Evolutionary conservation across 2,329 filamentous ascomycete genomes (phyloP).

Genomic region (Clonostachys rhizophaga): DNA sequence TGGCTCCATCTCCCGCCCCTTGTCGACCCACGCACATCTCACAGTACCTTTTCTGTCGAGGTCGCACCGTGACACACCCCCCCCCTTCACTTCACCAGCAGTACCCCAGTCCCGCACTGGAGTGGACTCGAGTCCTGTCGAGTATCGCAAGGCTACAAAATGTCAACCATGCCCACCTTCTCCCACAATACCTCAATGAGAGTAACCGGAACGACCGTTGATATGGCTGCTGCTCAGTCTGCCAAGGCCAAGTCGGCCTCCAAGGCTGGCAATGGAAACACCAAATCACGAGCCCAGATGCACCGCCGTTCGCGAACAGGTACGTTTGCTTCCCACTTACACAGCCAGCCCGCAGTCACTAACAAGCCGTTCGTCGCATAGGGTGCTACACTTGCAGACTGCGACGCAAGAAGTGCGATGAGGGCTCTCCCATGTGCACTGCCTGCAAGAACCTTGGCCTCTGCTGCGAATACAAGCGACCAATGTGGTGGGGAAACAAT

Average conservation of each 20-base stretch:
- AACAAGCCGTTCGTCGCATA: slow-evolving; percentile 15
- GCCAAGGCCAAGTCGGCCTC: slow-evolving; percentile 53
- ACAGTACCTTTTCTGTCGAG: slow-evolving; percentile 2
- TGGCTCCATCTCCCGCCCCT: slow-evolving; percentile 17
- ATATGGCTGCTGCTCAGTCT: slow-evolving; percentile 58
- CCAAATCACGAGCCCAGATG: slow-evolving; percentile 77
- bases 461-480: slow-evolving; percentile 92
- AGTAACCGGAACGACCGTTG: slow-evolving; percentile 39
- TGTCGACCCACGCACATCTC: slow-evolving; percentile 12
- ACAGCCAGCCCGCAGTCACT: slow-evolving; percentile 19
- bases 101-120: slow-evolving; percentile 1
- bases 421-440: slow-evolving; percentile 57
- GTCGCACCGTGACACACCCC: slow-evolving; percentile 6
- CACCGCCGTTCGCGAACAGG: slow-evolving; percentile 93
- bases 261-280: slow-evolving; percentile 44
- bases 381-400: slow-evolving; percentile 67
- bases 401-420: slow-evolving; percentile 66
- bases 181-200: slow-evolving; percentile 44
- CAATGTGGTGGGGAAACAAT: slow-evolving; percentile 95
- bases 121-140: neutral
- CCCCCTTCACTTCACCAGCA: slow-evolving; percentile 2
- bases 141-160: slow-evolving; percentile 42
- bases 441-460: slow-evolving; percentile 73
- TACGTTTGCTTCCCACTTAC: slow-evolving; percentile 41
- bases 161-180: slow-evolving; percentile 63